Conservation (phyloP, 2,329 filamentous ascomycete genomes). For the Fusarium torulosum region DNA sequence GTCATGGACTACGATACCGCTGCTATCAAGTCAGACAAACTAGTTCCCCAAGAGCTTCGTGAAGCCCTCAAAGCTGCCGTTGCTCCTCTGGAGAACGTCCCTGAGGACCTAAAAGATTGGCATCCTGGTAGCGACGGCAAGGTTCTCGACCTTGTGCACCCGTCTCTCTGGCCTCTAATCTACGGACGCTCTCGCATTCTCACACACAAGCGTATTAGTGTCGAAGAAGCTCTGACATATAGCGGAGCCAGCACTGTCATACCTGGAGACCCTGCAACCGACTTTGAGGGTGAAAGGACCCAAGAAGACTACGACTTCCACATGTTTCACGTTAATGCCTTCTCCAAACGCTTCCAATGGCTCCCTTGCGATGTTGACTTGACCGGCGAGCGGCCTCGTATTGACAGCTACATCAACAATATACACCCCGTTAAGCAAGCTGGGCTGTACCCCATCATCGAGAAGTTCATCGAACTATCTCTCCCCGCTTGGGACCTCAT, state of each 20-base stretch:
- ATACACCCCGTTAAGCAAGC: conserved; percentile 59
- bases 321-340: not conserved
- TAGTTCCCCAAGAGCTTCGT: conserved; percentile 44
- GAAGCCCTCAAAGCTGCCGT: conserved; percentile 59
- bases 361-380: conserved; percentile 64
- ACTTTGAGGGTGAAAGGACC: not conserved
- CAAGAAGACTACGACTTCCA: not conserved
- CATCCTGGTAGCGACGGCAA: conserved; percentile 38
- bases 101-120: conserved; percentile 57
- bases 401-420: conserved; percentile 67
- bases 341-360: conserved; percentile 56
- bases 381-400: conserved; percentile 52
- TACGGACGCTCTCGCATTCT: conserved; percentile 53
- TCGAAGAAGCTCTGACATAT: conserved; percentile 54
- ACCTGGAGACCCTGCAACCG: conserved; percentile 20
- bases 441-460: conserved; percentile 57
- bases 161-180: conserved; percentile 44
- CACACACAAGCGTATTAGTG: conserved; percentile 49
- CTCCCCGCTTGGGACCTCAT: conserved; percentile 62
- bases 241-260: conserved; percentile 52
- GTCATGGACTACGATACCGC: conserved; percentile 51
- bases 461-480: conserved; percentile 56
- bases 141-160: conserved; percentile 42
- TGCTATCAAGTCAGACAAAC: conserved; percentile 54
- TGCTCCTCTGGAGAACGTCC: conserved; percentile 62